Conservation (phyloP, 2,329 filamentous ascomycete species). For the Alternaria hordeiaustralica region DNA sequence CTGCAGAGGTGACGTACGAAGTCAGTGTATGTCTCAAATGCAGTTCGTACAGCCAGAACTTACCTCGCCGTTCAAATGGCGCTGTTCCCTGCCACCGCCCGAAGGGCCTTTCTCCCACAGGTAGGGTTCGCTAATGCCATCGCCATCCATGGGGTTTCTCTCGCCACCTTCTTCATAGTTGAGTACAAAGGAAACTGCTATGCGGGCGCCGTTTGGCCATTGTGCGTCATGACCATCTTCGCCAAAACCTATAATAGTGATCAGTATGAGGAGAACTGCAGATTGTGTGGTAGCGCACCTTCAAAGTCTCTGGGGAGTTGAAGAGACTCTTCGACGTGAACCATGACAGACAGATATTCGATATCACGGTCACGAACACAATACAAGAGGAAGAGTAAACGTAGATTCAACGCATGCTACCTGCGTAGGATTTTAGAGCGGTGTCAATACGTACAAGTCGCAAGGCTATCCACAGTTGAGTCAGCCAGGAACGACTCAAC, state of each 20-base stretch:
- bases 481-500: not conserved
- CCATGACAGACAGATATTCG: conserved; percentile 18
- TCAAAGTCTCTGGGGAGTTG: conserved; percentile 50
- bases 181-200: conserved; percentile 49
- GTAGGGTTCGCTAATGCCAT: conserved; percentile 39
- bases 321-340: conserved; percentile 43
- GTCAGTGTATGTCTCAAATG: not conserved
- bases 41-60: not conserved
- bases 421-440: not conserved
- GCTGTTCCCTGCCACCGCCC: conserved; percentile 46
- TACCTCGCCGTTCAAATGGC: conserved; percentile 54
- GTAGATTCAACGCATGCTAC: not conserved
- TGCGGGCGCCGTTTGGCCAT: conserved; percentile 48
- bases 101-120: conserved; percentile 48
- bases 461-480: not conserved
- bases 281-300: conserved; percentile 20
- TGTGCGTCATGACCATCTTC: conserved; percentile 46
- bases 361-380: not conserved
- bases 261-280: not conserved
- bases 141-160: conserved; percentile 41
- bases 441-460: not conserved
- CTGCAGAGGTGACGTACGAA: conserved; percentile 1
- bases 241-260: conserved; percentile 39
- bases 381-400: not conserved
- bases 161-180: conserved; percentile 49